Evolutionary conservation across 2,329 filamentous ascomycete genomes (phyloP), one percentile per base, ranked within the genome.

Genomic region (Aureobasidium uvarum): DNA sequence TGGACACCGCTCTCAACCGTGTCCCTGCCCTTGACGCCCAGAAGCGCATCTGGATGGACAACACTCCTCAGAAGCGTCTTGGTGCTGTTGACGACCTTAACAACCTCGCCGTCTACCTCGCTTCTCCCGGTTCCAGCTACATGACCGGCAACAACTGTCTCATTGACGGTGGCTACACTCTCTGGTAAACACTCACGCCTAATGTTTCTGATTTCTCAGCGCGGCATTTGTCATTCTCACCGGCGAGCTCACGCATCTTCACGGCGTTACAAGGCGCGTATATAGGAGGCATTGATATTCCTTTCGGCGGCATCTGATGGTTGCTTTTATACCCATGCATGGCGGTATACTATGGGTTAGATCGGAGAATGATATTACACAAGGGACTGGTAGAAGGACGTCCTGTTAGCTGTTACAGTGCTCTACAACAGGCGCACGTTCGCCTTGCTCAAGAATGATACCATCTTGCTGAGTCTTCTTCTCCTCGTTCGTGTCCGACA

Each of bases 1-100:
- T 94, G 87, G 89, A 93, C 81, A 95, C 90, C 5, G 89, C 88
- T 5, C 82, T 92, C 68, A 93, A 92, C 84, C 87, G 88, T 67
- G 89, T 91, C 8, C 89, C 89, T 25, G 88, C 88, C 45, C 86
- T 92, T 23, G 89, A 92, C 69, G 89, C 88, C 55, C 88, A 92
- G 82, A 92, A 92, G 86, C 88, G 88, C 79, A 90, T 91, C 77
- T 92, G 90, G 90, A 86, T 85, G 71, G 85, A 84, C 43, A 75
- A 90, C 68, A 92, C 89, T 8, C 90, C 90, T 11, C 88, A 91
- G 83, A 84, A 84, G 75, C 85, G 89, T 51, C 83, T 92, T 18
- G 90, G 89, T 64, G 82, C 81, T 52, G 88, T 91, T 46, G 87
- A 91, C 70, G 90, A 92, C 76, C 83, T 93, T 69, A 92, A 92